Evolutionary conservation across 768 basidiomycete genomes (phyloP).

Genomic region (Russula sp.): DNA sequence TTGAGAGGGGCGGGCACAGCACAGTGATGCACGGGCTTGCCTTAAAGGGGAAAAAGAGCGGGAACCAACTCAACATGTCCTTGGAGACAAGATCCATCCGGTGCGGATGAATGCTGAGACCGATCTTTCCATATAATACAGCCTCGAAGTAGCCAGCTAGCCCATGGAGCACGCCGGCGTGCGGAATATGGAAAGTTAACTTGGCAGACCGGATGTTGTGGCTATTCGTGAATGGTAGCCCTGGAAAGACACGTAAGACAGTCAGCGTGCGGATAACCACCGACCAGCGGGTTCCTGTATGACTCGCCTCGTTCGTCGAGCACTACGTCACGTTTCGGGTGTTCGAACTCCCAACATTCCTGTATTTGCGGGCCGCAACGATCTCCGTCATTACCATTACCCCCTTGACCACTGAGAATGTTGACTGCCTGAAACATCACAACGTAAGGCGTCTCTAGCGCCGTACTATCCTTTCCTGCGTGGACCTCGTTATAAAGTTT

Average conservation of each 20-base stretch:
- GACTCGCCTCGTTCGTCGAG: conserved; percentile 62
- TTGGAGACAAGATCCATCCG: conserved; percentile 81
- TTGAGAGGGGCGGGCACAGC: background rate
- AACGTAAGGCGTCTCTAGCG: conserved; percentile 92
- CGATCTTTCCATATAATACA: conserved; percentile 81
- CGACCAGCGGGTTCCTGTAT: background rate
- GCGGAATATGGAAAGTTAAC: conserved; percentile 86
- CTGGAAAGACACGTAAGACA: conserved; percentile 36
- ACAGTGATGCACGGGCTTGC: conserved; percentile 37
- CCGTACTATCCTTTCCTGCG: conserved; percentile 56
- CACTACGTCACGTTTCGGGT: conserved; percentile 77
- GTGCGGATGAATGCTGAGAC: conserved; percentile 90
- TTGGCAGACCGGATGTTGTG: conserved; percentile 90
- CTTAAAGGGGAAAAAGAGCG: conserved; percentile 91
- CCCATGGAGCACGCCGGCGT: conserved; percentile 90
- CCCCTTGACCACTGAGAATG: conserved; percentile 73
- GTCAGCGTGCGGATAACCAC: background rate
- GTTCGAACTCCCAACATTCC: conserved; percentile 97
- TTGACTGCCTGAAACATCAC: conserved; percentile 97
- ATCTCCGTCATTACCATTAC: conserved; percentile 50
- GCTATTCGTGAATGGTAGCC: conserved; percentile 88
- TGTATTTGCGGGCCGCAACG: conserved; percentile 81
- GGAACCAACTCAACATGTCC: conserved; percentile 99
- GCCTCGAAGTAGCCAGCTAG: conserved; percentile 98
- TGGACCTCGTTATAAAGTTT: conserved; percentile 86